Base-by-base conservation (phyloP, 306 rosid genomes). In the Myrica gale region DNA sequence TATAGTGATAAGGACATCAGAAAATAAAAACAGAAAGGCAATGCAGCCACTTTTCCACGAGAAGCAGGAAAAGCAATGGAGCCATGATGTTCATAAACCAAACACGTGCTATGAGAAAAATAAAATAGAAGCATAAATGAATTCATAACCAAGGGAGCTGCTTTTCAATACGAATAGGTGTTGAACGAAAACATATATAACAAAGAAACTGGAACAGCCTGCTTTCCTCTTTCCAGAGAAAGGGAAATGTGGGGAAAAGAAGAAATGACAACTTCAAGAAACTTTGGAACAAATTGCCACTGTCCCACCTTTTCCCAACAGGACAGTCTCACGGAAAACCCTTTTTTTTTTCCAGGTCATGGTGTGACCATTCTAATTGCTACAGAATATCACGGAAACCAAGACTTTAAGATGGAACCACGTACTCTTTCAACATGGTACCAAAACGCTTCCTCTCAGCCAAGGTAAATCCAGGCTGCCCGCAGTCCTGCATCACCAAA, bases 381-480 rank as follows among this genome's bases (percentile, higher is more conserved):
- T 48, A 78, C n/a, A 21, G 63, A 69, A 19, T 48, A 67, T 61
- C 65, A 62, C 76, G 26, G 10, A 62, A 50, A 72, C 47, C 39
- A 47, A 54, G 76, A 42, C 23, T 69, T 55, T 72, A 32, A 15
- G 55, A 60, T 57, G 76, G 78, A 56, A 69, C 60, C 71, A 82
- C 97, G 15, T 82, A 95, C 98, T 92, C 93, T 83, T 81, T 92
- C 91, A 92, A 77, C 80, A 95, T 88, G 79, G 80, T 81, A 72
- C 87, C 88, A 85, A 95, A 95, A 20, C 98, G 89, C 76, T 70
- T 88, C 84, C 98, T 90, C 87, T 95, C 98, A 41, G 93, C 72
- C 83, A 89, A 76, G 76, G 97, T 95, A 88, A 90, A 95, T 52
- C 98, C 98, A 71, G 98, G 98, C 86, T 95, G 97, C 71, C 98